Evolutionary conservation across 2,329 filamentous ascomycete genomes (phyloP).

Genomic region (Penicillium thymicola): DNA sequence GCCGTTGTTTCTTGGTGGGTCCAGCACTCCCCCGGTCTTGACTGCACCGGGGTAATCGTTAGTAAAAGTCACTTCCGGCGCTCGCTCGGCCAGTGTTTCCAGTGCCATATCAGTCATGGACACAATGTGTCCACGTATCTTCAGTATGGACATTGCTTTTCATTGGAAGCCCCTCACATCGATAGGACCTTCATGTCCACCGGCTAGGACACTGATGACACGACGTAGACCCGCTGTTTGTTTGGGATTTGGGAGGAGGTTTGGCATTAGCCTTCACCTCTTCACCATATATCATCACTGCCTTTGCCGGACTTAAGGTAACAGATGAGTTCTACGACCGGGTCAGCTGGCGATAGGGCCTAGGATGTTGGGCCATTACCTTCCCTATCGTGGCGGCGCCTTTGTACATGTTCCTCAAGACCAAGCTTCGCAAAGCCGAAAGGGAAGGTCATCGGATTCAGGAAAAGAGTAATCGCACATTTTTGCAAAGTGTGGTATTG

Average conservation of each 20-base stretch:
- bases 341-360: conserved; percentile 58
- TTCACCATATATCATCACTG: conserved; percentile 61
- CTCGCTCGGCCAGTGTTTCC: no score
- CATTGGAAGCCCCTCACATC: no score
- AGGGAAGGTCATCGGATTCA: conserved; percentile 50
- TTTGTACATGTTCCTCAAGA: conserved; percentile 50
- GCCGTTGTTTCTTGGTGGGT: background rate
- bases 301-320: conserved; percentile 52
- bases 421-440: conserved; percentile 54
- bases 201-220: no score
- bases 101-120: no score
- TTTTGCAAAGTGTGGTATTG: conserved; percentile 50
- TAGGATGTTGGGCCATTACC: conserved; percentile 57
- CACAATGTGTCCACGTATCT: no score
- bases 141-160: no score
- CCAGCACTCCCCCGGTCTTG: no score
- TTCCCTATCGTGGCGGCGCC: conserved; percentile 54
- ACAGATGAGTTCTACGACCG: conserved; percentile 48
- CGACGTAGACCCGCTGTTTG: no score
- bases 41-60: no score
- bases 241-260: no score
- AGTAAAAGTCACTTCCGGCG: no score
- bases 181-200: no score
- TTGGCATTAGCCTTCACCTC: conserved; percentile 59
- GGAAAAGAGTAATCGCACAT: conserved; percentile 41